phyloP scores from a whole-genome alignment of 2,329 filamentous ascomycete genomes.

The Hypoxylon sp. region DNA sequence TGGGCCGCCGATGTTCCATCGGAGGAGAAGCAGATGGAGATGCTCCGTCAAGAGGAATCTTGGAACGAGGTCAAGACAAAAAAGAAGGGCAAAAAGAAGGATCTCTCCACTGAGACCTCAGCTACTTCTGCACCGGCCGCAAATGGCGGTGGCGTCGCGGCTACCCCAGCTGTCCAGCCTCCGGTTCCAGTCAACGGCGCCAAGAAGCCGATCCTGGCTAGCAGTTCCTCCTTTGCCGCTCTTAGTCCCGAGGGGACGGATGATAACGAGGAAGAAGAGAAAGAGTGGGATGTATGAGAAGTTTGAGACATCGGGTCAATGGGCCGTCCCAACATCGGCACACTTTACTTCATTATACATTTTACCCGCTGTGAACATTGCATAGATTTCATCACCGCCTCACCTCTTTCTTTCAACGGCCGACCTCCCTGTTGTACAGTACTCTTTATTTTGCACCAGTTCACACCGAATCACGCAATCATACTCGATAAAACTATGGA shows the following conservation, averaged over 20 bases:
- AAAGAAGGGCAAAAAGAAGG: conserved; percentile 59
- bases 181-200: conserved; percentile 44
- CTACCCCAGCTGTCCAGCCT: conserved; percentile 41
- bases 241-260: conserved; percentile 51
- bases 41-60: conserved; percentile 63
- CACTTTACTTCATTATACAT: conserved; percentile 37
- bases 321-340: conserved; percentile 12
- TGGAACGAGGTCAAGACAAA: conserved; percentile 71
- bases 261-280: conserved; percentile 51
- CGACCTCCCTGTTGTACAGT: conserved; percentile 46
- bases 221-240: conserved; percentile 52
- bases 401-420: conserved; percentile 32
- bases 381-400: conserved; percentile 31
- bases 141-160: conserved; percentile 35
- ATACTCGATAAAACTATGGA: conserved; percentile 27
- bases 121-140: conserved; percentile 40
- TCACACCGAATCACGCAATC: conserved; percentile 8
- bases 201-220: conserved; percentile 50
- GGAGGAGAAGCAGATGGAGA: conserved; percentile 72
- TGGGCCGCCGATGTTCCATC: conserved; percentile 68
- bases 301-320: conserved; percentile 5
- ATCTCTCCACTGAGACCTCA: conserved; percentile 54
- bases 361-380: conserved; percentile 40
- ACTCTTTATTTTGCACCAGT: conserved; percentile 31
- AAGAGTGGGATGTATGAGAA: conserved; percentile 54